These are phyloP conservation scores for Cladophialophora psammophila DNA, from an alignment of 2,329 filamentous ascomycete genomes.

Conservation along the genomic window DNA sequence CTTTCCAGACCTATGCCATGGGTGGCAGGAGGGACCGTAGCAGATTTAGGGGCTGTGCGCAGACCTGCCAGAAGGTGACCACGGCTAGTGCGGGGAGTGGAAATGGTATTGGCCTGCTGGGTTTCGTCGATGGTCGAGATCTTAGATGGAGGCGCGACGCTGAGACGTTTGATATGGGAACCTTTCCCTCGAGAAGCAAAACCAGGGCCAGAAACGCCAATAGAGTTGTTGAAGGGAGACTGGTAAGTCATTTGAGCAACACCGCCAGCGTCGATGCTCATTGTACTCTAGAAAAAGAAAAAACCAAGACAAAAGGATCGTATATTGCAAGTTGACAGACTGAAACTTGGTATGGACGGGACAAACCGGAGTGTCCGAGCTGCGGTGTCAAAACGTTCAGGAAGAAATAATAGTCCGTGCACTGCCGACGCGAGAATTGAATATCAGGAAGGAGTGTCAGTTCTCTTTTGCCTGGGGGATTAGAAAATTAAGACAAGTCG, in stretches of 20 bases:
- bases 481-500: slow-evolving; percentile 31
- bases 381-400: slow-evolving; percentile 1
- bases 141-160: slow-evolving; percentile 75
- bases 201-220: slow-evolving; percentile 78
- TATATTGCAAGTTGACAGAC: slow-evolving; percentile 25
- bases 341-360: slow-evolving; percentile 4
- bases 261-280: slow-evolving; percentile 88
- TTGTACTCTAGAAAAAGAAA: slow-evolving; percentile 32
- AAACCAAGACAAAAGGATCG: slow-evolving; percentile 14
- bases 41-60: slow-evolving; percentile 89
- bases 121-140: slow-evolving; percentile 70
- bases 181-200: slow-evolving; percentile 87
- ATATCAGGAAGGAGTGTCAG: slow-evolving; percentile 22
- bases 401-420: slow-evolving; percentile 26
- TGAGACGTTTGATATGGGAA: slow-evolving; percentile 86
- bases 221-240: slow-evolving; percentile 72
- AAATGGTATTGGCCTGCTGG: slow-evolving; percentile 70
- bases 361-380: slow-evolving; percentile 19
- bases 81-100: slow-evolving; percentile 90
- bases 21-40: slow-evolving; percentile 72
- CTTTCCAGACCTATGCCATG: slow-evolving; percentile 58
- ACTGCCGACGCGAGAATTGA: slow-evolving; percentile 29
- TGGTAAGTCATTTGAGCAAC: slow-evolving; percentile 98
- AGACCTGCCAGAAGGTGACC: slow-evolving; percentile 93
- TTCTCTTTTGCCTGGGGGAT: slow-evolving; percentile 24